These are phyloP conservation scores for Trypanosoma theileri DNA, from an alignment of 208 protist species.

Conservation along the genomic window DNA sequence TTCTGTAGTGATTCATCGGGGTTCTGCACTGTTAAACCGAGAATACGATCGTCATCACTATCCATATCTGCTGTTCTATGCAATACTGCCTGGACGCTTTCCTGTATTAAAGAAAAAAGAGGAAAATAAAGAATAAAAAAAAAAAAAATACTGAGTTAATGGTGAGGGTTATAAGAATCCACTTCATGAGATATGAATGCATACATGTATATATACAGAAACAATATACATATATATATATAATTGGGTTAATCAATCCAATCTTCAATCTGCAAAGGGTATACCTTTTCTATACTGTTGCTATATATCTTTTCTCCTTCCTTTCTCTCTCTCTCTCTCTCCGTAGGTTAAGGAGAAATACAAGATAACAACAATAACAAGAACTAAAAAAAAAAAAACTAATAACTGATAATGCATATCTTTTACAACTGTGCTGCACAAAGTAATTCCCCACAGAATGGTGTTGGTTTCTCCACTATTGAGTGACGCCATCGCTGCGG, in stretches of 20 bases:
- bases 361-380: constrained; percentile 20
- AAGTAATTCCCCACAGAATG: constrained; percentile 13
- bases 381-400: constrained; percentile 9
- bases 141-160: neutral
- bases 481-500: constrained; percentile 6
- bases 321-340: neutral
- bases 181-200: neutral
- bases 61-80: neutral
- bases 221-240: too few species aligned
- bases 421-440: constrained; percentile 25
- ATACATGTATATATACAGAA: too few species aligned
- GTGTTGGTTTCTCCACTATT: neutral
- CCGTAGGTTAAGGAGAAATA: neutral
- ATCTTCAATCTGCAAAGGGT: too few species aligned
- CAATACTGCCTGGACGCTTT: neutral
- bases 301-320: too few species aligned
- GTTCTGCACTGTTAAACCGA: neutral
- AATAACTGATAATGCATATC: neutral
- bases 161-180: neutral
- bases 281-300: too few species aligned
- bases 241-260: too few species aligned
- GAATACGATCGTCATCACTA: constrained; percentile 17
- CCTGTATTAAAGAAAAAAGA: constrained; percentile 14
- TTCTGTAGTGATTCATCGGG: neutral
- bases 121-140: constrained; percentile 2